These are phyloP conservation scores for Brettanomyces nanus DNA, from an alignment of 805 yeast genomes.

Conservation along the genomic window DNA sequence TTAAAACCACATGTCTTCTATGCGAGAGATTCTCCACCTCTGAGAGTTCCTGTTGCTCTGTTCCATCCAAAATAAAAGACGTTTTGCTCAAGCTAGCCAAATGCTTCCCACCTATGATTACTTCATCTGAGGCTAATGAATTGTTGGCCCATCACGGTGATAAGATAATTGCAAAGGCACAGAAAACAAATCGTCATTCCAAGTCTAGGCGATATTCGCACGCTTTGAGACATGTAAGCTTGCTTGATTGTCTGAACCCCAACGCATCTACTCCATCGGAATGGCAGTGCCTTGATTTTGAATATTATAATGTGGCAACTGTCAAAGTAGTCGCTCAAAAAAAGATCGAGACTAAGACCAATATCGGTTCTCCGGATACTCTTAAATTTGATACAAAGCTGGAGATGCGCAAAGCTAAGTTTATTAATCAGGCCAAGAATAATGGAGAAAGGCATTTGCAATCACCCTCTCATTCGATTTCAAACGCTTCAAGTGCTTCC, in stretches of 20 bases:
- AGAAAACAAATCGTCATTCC: conserved; percentile 3
- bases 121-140: conserved; percentile 21
- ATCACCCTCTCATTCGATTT: too few species aligned
- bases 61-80: conserved; percentile 36
- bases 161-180: background rate
- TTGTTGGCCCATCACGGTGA: conserved; percentile 3
- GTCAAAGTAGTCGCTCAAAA: conserved; percentile 6
- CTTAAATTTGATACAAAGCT: too few species aligned
- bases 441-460: too few species aligned
- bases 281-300: conserved; percentile 50
- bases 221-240: conserved; percentile 9
- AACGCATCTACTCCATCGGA: conserved; percentile 37
- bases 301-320: conserved; percentile 34
- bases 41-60: conserved; percentile 33
- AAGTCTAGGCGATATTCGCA: conserved; percentile 1
- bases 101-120: conserved; percentile 29
- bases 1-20: conserved; percentile 43
- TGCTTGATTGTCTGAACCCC: conserved; percentile 24
- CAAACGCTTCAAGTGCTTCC: too few species aligned
- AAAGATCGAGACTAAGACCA: background rate
- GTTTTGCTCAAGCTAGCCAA: conserved; percentile 42
- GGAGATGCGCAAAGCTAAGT: background rate
- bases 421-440: background rate
- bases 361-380: background rate
- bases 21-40: conserved; percentile 52